Conservation (phyloP, 2,329 filamentous ascomycete genomes). For the Ophiostoma novo-ulmi region DNA sequence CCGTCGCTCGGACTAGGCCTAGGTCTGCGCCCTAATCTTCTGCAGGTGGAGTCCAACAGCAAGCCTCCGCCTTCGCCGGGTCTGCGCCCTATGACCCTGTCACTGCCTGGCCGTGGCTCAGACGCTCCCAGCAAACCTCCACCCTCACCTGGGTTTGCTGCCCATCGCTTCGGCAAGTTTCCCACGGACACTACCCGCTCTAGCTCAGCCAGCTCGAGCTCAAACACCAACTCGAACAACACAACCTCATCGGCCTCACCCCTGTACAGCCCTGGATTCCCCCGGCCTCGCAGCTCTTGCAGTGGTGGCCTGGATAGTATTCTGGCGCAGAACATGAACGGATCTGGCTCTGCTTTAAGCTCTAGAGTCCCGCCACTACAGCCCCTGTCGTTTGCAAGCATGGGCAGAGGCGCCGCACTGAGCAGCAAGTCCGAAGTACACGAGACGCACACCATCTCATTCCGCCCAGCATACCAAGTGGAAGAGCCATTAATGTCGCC, state of each 20-base stretch:
- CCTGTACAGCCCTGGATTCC: conserved; percentile 28
- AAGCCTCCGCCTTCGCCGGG: background rate
- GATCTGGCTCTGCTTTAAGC: background rate
- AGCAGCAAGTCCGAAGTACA: conserved; percentile 23
- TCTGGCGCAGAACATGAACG: conserved; percentile 12
- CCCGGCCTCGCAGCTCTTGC: conserved; percentile 18
- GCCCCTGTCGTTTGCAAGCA: background rate
- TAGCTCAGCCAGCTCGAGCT: conserved; percentile 7
- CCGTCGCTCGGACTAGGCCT: background rate
- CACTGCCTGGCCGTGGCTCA: conserved; percentile 9
- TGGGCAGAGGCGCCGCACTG: background rate
- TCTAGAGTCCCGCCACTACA: background rate
- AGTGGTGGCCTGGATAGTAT: conserved; percentile 24
- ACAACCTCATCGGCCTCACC: conserved; percentile 25
- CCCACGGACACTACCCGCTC: conserved; percentile 29
- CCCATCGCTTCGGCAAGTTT: conserved; percentile 39
- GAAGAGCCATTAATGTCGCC: conserved; percentile 62
- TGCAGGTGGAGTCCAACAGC: background rate
- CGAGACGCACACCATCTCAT: conserved; percentile 18
- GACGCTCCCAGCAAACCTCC: conserved; percentile 20
- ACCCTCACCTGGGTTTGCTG: conserved; percentile 44
- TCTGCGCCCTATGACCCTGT: conserved; percentile 1
- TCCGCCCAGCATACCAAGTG: conserved; percentile 16
- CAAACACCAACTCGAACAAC: background rate
- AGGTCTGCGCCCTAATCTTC: background rate